Conservation (phyloP, 352 stramenopile species). For the Pythium phragmitis region DNA sequence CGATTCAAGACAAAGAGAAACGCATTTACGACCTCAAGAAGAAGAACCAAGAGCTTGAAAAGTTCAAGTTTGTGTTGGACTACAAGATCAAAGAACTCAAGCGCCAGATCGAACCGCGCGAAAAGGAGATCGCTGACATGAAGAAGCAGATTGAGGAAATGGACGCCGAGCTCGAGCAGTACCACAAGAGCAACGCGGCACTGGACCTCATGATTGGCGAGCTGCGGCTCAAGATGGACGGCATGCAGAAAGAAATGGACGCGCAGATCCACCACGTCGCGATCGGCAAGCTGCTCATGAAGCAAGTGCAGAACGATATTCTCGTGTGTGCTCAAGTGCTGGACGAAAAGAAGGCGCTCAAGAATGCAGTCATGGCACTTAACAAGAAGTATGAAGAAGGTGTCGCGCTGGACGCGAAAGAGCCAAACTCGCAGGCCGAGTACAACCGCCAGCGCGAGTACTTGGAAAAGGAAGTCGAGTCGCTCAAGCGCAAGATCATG, state of each 20-base stretch:
- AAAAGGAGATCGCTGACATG: slow-evolving; percentile 94
- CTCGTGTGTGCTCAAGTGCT: slow-evolving; percentile 68
- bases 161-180: slow-evolving; percentile 93
- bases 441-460: slow-evolving; percentile 92
- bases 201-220: slow-evolving; percentile 95
- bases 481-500: slow-evolving; percentile 90
- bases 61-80: slow-evolving; percentile 97
- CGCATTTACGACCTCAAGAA: slow-evolving; percentile 97
- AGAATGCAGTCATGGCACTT: slow-evolving; percentile 71
- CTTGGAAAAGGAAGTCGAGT: slow-evolving; percentile 88
- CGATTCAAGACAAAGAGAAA: slow-evolving; percentile 96
- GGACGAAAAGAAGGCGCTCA: slow-evolving; percentile 79
- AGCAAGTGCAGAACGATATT: slow-evolving; percentile 79
- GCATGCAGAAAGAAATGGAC: slow-evolving; percentile 86
- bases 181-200: slow-evolving; percentile 94
- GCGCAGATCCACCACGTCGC: slow-evolving; percentile 64
- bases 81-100: slow-evolving; percentile 98
- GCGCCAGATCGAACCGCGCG: slow-evolving; percentile 93
- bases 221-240: slow-evolving; percentile 92
- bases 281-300: slow-evolving; percentile 63
- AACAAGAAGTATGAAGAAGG: slow-evolving; percentile 87
- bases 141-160: slow-evolving; percentile 96
- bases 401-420: slow-evolving; percentile 69
- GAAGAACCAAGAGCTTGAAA: slow-evolving; percentile 97
- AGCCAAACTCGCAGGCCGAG: slow-evolving; percentile 89